Evolutionary conservation across 441 rosid genomes (phyloP).

Genomic region (Erodium moschatum): DNA sequence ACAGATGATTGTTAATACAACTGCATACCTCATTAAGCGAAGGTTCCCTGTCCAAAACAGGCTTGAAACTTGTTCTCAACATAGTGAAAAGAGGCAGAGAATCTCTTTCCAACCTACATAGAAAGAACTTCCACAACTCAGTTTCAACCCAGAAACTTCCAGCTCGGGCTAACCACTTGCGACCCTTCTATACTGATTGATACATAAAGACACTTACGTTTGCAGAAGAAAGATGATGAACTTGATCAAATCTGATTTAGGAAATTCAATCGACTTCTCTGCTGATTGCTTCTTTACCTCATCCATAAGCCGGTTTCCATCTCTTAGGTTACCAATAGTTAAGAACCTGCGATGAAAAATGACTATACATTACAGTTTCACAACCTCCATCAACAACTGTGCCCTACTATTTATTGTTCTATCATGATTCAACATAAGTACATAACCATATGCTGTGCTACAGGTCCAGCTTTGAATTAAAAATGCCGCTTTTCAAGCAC

Average conservation of each 20-base stretch:
- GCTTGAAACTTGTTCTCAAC: constrained; percentile 62
- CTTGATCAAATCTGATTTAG: constrained; percentile 59
- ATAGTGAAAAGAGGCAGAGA: constrained; percentile 86
- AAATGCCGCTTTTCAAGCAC: neutral
- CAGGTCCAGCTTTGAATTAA: neutral
- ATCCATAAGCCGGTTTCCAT: constrained; percentile 64
- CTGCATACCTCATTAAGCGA: constrained; percentile 55
- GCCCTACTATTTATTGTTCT: too few relatives aligned
- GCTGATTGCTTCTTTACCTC: constrained; percentile 62
- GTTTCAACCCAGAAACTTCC: too few relatives aligned
- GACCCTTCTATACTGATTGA: too few relatives aligned
- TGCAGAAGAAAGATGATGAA: constrained; percentile 56
- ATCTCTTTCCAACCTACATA: constrained; percentile 74
- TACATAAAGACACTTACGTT: constrained; percentile 39
- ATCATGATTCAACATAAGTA: neutral
- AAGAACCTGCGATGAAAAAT: constrained; percentile 45
- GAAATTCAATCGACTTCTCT: constrained; percentile 44
- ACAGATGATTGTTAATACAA: neutral
- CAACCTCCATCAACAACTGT: too few relatives aligned
- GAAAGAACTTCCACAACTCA: neutral
- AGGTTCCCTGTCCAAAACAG: constrained; percentile 75
- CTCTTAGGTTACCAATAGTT: constrained; percentile 70
- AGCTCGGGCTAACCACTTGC: too few relatives aligned
- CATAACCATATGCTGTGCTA: neutral
- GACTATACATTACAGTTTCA: neutral